Conservation (phyloP, 2,329 filamentous ascomycete genomes). For the Arthroderma sp. region DNA sequence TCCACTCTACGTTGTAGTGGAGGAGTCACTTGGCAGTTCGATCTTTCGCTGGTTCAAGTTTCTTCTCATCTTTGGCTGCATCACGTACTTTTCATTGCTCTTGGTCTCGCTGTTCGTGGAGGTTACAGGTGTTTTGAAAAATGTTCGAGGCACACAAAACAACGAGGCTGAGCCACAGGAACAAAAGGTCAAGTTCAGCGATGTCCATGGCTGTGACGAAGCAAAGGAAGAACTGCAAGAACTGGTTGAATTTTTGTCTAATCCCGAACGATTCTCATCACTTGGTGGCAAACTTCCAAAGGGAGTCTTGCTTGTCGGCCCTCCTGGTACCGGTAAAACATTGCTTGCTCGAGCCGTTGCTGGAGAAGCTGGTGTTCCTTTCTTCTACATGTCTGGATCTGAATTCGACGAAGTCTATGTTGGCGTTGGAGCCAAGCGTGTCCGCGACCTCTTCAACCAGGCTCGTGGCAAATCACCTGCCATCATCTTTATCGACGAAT, state of each 20-base stretch:
- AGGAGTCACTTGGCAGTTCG: conserved; percentile 66
- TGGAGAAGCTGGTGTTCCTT: conserved; percentile 91
- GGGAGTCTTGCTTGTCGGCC: conserved; percentile 86
- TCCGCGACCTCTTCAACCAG: conserved; percentile 77
- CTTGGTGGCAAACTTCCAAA: conserved; percentile 95
- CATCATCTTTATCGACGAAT: conserved; percentile 91
- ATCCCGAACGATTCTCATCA: conserved; percentile 83
- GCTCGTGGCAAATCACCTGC: conserved; percentile 76
- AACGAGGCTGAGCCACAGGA: conserved; percentile 86
- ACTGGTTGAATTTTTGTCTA: conserved; percentile 88
- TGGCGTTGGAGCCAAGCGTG: conserved; percentile 88
- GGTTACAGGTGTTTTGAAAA: conserved; percentile 63
- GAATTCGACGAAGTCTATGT: conserved; percentile 99
- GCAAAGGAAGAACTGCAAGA: conserved; percentile 97
- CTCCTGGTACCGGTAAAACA: conserved; percentile 95
- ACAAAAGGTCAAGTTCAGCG: conserved; percentile 78
- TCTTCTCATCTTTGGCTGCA: conserved; percentile 60
- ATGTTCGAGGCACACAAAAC: conserved; percentile 55
- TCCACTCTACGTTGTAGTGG: conserved; percentile 90
- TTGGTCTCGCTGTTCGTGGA: conserved; percentile 74
- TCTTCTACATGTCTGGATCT: conserved; percentile 99
- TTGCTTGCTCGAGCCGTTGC: conserved; percentile 89
- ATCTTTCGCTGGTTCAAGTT: conserved; percentile 92
- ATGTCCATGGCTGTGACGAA: conserved; percentile 95
- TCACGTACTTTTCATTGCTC: conserved; percentile 67